Evolutionary conservation across 78 protist species (phyloP).

Genomic region (Parvularia atlantis): DNA sequence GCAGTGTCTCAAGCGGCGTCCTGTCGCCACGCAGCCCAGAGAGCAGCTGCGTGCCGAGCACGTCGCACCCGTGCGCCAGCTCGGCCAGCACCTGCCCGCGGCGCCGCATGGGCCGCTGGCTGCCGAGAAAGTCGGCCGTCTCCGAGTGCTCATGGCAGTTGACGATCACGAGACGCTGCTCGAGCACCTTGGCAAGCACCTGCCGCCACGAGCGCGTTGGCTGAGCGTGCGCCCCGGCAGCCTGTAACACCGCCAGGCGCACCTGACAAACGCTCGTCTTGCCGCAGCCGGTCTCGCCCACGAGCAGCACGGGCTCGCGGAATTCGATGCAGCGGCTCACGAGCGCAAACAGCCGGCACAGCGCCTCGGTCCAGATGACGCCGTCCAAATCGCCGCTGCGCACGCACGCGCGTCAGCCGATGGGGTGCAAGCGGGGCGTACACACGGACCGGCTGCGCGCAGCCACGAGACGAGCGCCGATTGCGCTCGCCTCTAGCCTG

Average conservation of each 20-base stretch:
- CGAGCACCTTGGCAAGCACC: conserved; percentile 32
- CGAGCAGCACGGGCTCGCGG: conserved; percentile 91
- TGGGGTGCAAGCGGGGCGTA: not conserved
- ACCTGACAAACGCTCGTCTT: conserved; percentile 96
- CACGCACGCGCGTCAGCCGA: too few species aligned
- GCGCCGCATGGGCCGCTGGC: conserved; percentile 88
- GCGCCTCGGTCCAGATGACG: conserved; percentile 70
- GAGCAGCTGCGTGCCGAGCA: too few species aligned
- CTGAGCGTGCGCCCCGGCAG: too few species aligned
- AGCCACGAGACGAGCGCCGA: not conserved
- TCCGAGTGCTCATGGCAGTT: conserved; percentile 99
- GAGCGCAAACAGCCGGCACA: conserved; percentile 67
- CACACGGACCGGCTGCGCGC: too few species aligned
- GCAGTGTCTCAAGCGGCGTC: too few species aligned
- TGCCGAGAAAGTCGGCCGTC: conserved; percentile 95
- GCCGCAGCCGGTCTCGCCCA: conserved; percentile 96
- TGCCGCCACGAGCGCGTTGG: too few species aligned
- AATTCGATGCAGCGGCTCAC: conserved; percentile 57
- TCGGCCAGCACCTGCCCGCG: conserved; percentile 8
- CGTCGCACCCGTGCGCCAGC: too few species aligned
- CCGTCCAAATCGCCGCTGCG: not conserved
- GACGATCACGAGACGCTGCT: conserved; percentile 58
- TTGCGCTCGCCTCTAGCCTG: not conserved
- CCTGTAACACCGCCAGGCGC: too few species aligned
- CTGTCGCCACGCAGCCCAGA: too few species aligned